Evolutionary conservation across 164 flowering plant species (phyloP), one percentile per base, ranked within the genome.

Genomic region (Piper longum): DNA sequence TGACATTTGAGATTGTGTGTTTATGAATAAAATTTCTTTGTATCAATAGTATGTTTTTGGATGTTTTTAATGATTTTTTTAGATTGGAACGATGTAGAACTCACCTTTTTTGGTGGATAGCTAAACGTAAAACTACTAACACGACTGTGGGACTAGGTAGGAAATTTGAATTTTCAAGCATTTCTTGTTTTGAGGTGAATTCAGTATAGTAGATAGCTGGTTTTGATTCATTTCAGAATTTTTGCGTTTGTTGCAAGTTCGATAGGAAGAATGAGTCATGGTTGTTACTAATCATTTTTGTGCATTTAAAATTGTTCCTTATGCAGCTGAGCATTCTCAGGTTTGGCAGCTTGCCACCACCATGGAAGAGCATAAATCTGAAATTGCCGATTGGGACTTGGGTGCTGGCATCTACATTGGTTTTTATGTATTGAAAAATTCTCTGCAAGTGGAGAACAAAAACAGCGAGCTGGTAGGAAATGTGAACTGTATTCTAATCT

Each of bases 301-400:
- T 2, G 9, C 12, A 12, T 48, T 48, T 48, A 9, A 45, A 9
- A 2, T 48, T 62, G 56, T 51, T 7, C 18, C 56, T 72, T 43
- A 52, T 74, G 72, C 81, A 95, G 99, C 70, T 57, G 70, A 87
- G 65, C 86, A 95, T 70, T 71, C 89, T 16, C 91, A 89, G 70
- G 72, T 95, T 65, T 86, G 89, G 96, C 78, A 76, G 70, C 77
- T 87, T 66, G 90, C 83, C 60, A 78, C 76, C 62, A 71, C 83
- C 63, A 87, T 95, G 98, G 96, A 91, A 72, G 91, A 79, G 63
- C 80, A 87, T 74, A 91, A 86, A 73, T 80, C 89, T n/a, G 99
- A 91, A 80, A 95, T 95, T 76, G 98, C 89, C 64, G 78, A 91
- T 59, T 95, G 99, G 99, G 96, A 91, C 69, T 77, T 91, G 73